A percentile compares a stretch with the other conserved stretches of the same genome.
phyloP scores from a whole-genome alignment of 2,329 filamentous ascomycete genomes.

The Aaosphaeria arxii region DNA sequence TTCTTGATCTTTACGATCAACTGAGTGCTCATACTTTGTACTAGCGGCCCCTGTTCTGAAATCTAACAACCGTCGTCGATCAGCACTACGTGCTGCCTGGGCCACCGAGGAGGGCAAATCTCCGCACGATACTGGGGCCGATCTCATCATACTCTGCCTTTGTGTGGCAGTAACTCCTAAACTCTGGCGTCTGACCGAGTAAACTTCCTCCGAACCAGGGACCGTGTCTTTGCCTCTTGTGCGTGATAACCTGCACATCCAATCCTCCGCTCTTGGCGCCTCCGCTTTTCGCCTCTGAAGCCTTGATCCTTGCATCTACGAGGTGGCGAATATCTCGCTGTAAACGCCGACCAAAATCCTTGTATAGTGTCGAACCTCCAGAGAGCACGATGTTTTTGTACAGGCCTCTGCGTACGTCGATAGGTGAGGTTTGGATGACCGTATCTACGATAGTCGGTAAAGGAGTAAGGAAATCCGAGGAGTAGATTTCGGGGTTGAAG shows the following conservation, averaged over 20 bases:
- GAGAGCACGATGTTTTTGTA: constrained; percentile 99
- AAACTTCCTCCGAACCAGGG: constrained; percentile 98
- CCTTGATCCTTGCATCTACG: constrained; percentile 87
- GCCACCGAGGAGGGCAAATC: constrained; percentile 90
- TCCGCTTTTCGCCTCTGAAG: constrained; percentile 86
- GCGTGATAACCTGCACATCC: constrained; percentile 94
- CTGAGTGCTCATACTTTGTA: too few species aligned
- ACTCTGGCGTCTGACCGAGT: constrained; percentile 95
- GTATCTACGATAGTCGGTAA: constrained; percentile 91
- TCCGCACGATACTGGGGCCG: constrained; percentile 89
- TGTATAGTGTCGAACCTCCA: constrained; percentile 95
- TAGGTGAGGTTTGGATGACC: constrained; percentile 96
- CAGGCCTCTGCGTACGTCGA: constrained; percentile 91
- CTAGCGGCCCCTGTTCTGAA: too few species aligned
- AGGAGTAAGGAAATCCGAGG: constrained; percentile 95
- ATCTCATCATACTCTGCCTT: constrained; percentile 79
- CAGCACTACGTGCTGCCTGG: constrained; percentile 71
- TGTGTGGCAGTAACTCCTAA: constrained; percentile 96
- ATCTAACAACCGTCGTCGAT: not conserved
- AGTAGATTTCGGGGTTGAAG: constrained; percentile 99
- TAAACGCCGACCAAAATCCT: constrained; percentile 93
- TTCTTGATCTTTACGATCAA: too few species aligned
- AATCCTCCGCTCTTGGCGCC: constrained; percentile 90
- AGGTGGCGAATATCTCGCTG: constrained; percentile 97
- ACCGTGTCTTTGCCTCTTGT: constrained; percentile 95